Base-by-base conservation (phyloP, 352 stramenopile species). In the Globisporangium alternatum region DNA sequence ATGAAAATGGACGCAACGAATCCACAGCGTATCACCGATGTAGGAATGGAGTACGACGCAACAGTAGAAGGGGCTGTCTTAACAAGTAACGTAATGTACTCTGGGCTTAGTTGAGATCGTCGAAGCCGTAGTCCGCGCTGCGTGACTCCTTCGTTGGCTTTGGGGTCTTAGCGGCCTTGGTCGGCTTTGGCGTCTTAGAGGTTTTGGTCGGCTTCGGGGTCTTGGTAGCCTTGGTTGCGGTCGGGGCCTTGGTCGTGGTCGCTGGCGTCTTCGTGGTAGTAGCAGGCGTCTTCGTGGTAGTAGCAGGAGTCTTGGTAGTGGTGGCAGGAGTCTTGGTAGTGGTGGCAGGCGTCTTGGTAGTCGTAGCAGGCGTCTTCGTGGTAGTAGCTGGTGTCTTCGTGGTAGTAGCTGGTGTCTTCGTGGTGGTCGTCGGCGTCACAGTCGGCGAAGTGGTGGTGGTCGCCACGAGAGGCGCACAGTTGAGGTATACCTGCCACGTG, bases 401-500 rank as follows among this genome's bases (percentile, higher is more conserved):
- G n/a, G n/a, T n/a, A n/a, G n/a, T n/a, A n/a, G n/a, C n/a, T n/a
- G n/a, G n/a, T n/a, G n/a, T n/a, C n/a, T n/a, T n/a, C n/a, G 25
- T 28, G 25, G 25, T 28, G 25, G 25, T 28, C 25, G 25, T 28
- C 2, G 25, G 25, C 25, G 25, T 28, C 25, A 28, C 25, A 28
- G 25, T 28, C 25, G 25, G 25, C 25, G 25, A 28, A 28, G 25
- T 28, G 25, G 25, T 28, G 25, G 25, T 28, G 25, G 25, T 28
- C 25, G 25, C 25, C 25, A 28, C 25, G 25, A 28, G 25, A 28
- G 63, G 56, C n/a, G 64, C 64, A 25, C 64, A 65, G 63, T 68
- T 68, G 39, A 66, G 59, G 63, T 68, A 68, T 17, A 22, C 39
- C 31, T 82, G 78, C 76, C 76, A 78, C 35, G 68, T 62, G 17